Evolutionary conservation across 1,284 basidiomycete species (phyloP).

Genomic region (Malassezia furfur): DNA sequence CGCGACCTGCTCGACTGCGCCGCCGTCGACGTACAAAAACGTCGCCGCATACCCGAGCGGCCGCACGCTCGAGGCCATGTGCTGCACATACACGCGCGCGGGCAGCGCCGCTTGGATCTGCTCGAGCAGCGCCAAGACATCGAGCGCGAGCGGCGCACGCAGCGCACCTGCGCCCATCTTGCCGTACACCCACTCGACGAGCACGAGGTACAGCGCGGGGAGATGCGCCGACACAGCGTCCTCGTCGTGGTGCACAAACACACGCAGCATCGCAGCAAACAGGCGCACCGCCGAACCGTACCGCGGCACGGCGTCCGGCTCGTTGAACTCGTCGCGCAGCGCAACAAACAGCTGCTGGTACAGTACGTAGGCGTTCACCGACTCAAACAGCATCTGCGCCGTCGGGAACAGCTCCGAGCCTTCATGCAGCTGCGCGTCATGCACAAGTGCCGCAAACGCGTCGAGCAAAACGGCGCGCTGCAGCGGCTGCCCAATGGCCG

Average conservation of each 20-base stretch:
- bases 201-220: slow-evolving; percentile 49
- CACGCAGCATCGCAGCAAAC: slow-evolving; percentile 59
- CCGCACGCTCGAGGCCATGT: background rate
- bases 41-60: background rate
- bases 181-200: background rate
- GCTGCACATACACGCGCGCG: background rate
- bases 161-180: background rate
- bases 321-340: slow-evolving; percentile 49
- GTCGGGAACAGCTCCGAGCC: slow-evolving; percentile 63
- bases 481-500: slow-evolving; percentile 78
- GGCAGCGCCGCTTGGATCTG: background rate
- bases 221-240: slow-evolving; percentile 70
- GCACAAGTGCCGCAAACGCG: slow-evolving; percentile 60
- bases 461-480: slow-evolving; percentile 72
- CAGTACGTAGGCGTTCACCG: slow-evolving; percentile 74
- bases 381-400: slow-evolving; percentile 80
- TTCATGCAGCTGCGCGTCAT: slow-evolving; percentile 55
- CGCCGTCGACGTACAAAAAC: background rate
- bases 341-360: slow-evolving; percentile 67
- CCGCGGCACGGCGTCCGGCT: slow-evolving; percentile 19
- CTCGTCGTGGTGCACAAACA: slow-evolving; percentile 67
- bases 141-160: background rate
- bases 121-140: background rate
- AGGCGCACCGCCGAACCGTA: slow-evolving; percentile 41
- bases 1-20: background rate